These are phyloP conservation scores for Pseudocercospora ulei DNA, from an alignment of 2,329 filamentous ascomycete genomes.

Conservation along the genomic window DNA sequence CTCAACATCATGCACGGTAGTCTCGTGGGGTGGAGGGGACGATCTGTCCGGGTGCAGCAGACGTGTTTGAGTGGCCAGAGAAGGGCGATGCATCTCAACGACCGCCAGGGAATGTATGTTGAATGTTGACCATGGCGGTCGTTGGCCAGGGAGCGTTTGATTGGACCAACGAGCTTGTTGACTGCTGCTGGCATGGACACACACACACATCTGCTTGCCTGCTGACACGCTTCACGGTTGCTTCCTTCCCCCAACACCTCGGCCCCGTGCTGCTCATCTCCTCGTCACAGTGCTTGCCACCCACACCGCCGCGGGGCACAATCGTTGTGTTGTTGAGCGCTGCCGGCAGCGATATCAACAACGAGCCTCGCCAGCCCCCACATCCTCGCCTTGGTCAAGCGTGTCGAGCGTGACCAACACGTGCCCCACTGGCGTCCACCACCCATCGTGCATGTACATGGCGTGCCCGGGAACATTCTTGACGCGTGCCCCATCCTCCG, in stretches of 20 bases:
- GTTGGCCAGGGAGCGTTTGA: conserved; percentile 1
- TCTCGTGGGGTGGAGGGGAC: too few species aligned
- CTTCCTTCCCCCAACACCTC: conserved; percentile 5
- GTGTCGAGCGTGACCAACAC: conserved; percentile 5
- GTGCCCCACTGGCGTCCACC: not conserved
- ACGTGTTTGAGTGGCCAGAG: too few species aligned
- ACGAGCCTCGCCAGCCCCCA: conserved; percentile 3
- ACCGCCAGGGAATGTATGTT: too few species aligned
- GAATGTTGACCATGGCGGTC: conserved; percentile 6
- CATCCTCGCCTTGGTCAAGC: conserved; percentile 9
- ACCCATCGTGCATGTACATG: conserved; percentile 3
- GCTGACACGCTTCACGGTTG: conserved; percentile 1
- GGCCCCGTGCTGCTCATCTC: not conserved
- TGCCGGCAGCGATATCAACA: not conserved
- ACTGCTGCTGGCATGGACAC: conserved; percentile 8
- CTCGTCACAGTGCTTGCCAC: not conserved
- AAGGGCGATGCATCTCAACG: too few species aligned
- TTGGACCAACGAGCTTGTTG: conserved; percentile 6
- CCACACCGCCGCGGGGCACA: not conserved
- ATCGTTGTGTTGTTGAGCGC: conserved; percentile 1
- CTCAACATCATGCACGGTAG: too few species aligned
- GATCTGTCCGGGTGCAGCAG: too few species aligned
- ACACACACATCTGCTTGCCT: not conserved
- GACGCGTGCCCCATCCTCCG: conserved; percentile 36
- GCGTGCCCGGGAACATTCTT: conserved; percentile 18